Conservation (phyloP, 306 rosid species). For the Fagus crenata region DNA sequence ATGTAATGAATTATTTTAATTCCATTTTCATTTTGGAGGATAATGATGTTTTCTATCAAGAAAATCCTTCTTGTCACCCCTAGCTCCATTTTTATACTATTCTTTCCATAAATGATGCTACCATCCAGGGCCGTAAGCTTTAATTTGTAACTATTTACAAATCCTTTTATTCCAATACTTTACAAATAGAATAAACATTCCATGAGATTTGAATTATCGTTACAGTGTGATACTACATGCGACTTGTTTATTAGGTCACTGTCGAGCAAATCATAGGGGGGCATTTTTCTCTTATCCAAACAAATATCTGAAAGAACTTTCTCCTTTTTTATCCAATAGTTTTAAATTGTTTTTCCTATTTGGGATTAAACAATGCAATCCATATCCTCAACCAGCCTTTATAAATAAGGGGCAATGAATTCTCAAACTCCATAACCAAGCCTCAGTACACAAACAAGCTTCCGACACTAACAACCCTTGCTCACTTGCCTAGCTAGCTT, state of each 20-base stretch:
- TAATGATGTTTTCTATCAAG: not conserved
- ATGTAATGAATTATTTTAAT: not conserved
- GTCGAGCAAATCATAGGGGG: conserved; percentile 57
- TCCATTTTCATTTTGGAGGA: not conserved
- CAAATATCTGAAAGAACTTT: conserved; percentile 66
- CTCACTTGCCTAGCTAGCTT: conserved; percentile 12
- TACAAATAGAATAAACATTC: conserved; percentile 31
- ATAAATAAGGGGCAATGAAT: conserved; percentile 62
- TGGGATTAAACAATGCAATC: conserved; percentile 41
- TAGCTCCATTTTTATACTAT: not conserved
- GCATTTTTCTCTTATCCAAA: conserved; percentile 80
- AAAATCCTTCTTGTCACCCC: conserved; percentile 23
- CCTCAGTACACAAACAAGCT: conserved; percentile 32
- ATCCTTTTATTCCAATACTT: conserved; percentile 48
- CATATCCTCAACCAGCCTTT: conserved; percentile 45
- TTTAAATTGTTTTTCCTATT: conserved; percentile 30
- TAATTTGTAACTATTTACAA: conserved; percentile 19
- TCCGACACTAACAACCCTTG: conserved; percentile 10
- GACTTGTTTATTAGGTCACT: conserved; percentile 62
- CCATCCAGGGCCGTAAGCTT: conserved; percentile 43
- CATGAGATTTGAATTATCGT: conserved; percentile 38
- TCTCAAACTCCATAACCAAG: conserved; percentile 44
- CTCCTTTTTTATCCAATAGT: conserved; percentile 56
- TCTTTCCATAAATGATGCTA: conserved; percentile 34
- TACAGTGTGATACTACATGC: conserved; percentile 50